Base-by-base conservation (phyloP, 257 asterid genomes). In the Solanum peruvianum region DNA sequence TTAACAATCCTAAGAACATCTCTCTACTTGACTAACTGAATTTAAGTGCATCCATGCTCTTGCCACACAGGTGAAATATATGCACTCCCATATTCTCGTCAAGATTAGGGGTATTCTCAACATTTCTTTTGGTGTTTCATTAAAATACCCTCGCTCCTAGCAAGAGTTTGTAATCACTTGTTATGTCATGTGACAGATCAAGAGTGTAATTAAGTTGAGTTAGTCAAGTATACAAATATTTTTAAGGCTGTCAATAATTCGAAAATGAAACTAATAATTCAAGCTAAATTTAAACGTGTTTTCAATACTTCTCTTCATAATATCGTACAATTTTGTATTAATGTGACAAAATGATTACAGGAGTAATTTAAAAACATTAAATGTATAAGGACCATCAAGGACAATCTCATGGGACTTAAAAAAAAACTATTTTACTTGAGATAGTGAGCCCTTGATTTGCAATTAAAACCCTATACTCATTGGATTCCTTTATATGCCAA, bases 401-500 rank as follows among this genome's bases (percentile, higher is more conserved):
- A 72, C 47, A 72, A 72, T 72, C 47, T 72, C 18, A 41, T 73
- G 44, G 44, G 44, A 70, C 44, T 70, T 70, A 3, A 70, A 33
- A 33, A 33, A 33, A 70, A 70, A 16, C 77, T 70, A 15, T 27
- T 67, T 67, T 29, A 21, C 42, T 15, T 8, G 1, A 31, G 23
- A 70, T 18, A 37, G 4, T 72, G 52, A 73, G 82, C 9, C 52
- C 49, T 73, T 73, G 29, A 37, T 73, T 70, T 73, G 82, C 49
- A 37, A 73, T 37, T 21, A 73, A 73, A 73, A 37, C 6, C 29
- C 31, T 11, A 9, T 33, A 5, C 45, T 73, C 82, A 73, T 73
- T 10, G 52, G 82, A 73, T 73, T 35, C 82, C 82, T 73, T 73
- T 73, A 73, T 21, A 37, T 73, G 49, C 82, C 82, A 73, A 20